Base-by-base conservation (phyloP, 73 alveolate species). In the Stentor coeruleus region DNA sequence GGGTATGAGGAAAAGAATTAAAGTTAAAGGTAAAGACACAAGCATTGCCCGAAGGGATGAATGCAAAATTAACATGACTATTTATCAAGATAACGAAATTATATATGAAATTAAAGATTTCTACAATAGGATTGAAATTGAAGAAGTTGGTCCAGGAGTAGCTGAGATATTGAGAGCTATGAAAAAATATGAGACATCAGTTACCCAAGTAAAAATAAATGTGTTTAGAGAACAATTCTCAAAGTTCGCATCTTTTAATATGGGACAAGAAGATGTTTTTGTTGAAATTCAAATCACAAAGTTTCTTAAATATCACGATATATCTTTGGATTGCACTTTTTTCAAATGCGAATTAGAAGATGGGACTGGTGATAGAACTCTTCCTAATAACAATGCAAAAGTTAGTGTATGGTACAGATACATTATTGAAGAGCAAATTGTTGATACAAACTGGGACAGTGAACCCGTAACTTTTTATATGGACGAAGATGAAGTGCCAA, bases 401-500 rank as follows among this genome's bases (percentile, higher is more conserved):
- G 66, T 49, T 6, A 49, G 20, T 11, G 66, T 49, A 49, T 49
- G 6, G 28, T 49, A 49, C 66, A 49, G 66, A 49, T 49, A 49
- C 20, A 49, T 49, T 11, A 49, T 49, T 20, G 66, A 49, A 49
- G 66, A 20, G 20, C 28, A 49, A 49, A 49, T 49, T 20, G 66
- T 49, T 49, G 66, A 6, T 49, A 49, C 66, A 49, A 49, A 49
- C 66, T 49, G 66, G 66, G 66, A 49, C 66, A 6, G 20, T 11
- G 66, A 49, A 20, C 66, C 66, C 6, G 66, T 49, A 6, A 20
- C 6, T 6, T 49, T 49, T 20, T 49, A 49, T 20, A 49, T 49
- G 66, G 66, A 49, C 66, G 66, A 49, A 49, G 66, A 49, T 49
- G 66, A 49, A 6, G 66, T 49, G 6, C 66, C 66, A 49, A 49